These are phyloP conservation scores for Capsicum baccatum DNA, from an alignment of 257 asterid species.

Conservation along the genomic window DNA sequence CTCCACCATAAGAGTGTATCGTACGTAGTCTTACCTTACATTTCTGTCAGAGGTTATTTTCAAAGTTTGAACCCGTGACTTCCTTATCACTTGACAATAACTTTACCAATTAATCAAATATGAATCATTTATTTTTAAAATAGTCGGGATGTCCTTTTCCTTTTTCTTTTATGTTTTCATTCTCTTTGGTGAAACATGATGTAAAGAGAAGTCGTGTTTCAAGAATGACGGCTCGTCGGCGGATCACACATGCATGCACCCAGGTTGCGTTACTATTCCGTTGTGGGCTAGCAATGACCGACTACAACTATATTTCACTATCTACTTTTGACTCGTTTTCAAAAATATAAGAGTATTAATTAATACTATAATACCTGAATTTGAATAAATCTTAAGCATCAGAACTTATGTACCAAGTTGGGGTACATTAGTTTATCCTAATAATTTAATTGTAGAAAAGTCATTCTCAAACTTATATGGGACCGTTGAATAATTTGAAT, in stretches of 20 bases:
- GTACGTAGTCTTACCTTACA: too few species aligned
- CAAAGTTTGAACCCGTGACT: too few species aligned
- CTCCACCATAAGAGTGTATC: too few species aligned
- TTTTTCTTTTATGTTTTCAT: neutral
- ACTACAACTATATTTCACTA: neutral
- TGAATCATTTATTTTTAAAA: too few species aligned
- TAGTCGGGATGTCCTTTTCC: too few species aligned
- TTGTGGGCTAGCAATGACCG: neutral
- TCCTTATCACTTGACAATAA: too few species aligned
- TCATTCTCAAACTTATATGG: neutral
- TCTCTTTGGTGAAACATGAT: neutral
- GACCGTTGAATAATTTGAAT: neutral
- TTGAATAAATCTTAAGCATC: neutral
- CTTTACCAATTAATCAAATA: too few species aligned
- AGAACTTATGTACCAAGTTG: neutral
- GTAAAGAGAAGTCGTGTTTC: neutral
- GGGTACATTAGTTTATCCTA: neutral
- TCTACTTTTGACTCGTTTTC: neutral
- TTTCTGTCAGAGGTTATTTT: too few species aligned
- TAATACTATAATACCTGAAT: neutral
- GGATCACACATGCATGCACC: constrained; percentile 22
- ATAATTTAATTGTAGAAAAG: neutral
- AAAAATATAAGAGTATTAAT: too few species aligned
- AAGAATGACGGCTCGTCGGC: constrained; percentile 16
- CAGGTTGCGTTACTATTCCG: neutral